Conservation (phyloP, 2,329 filamentous ascomycete species). For the Phaeosphaeriaceae sp. region DNA sequence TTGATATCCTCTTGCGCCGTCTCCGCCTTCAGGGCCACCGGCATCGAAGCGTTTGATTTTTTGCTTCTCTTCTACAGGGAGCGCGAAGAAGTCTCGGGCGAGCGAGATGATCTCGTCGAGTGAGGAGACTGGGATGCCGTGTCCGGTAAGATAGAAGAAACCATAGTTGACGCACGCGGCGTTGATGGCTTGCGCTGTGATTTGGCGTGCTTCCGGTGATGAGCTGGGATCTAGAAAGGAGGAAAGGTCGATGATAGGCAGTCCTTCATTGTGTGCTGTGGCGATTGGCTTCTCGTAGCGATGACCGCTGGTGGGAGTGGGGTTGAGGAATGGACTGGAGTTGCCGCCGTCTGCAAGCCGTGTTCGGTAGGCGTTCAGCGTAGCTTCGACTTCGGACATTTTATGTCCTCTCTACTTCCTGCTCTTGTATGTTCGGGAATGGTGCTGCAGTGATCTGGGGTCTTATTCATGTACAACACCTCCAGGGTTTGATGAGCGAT, state of each 20-base stretch:
- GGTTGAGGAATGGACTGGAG: slow-evolving; percentile 19
- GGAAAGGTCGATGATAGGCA: slow-evolving; percentile 53
- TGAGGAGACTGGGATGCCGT: slow-evolving; percentile 44
- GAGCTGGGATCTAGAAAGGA: slow-evolving; percentile 40
- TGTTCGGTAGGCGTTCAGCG: slow-evolving; percentile 13
- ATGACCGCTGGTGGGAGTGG: slow-evolving; percentile 20
- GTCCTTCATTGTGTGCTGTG: slow-evolving; percentile 22
- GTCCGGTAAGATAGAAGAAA: slow-evolving; percentile 54
- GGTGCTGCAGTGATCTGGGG: background rate
- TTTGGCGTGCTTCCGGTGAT: slow-evolving; percentile 19
- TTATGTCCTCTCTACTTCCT: background rate
- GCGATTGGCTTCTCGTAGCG: slow-evolving; percentile 21
- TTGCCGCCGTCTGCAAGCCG: slow-evolving; percentile 5
- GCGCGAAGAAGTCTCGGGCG: slow-evolving; percentile 45
- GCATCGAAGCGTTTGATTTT: slow-evolving; percentile 45
- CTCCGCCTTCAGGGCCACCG: slow-evolving; percentile 39
- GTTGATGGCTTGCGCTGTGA: slow-evolving; percentile 42
- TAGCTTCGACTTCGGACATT: slow-evolving; percentile 23
- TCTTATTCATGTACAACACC: background rate
- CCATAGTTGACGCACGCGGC: slow-evolving; percentile 49
- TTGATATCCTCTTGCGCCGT: slow-evolving; percentile 49
- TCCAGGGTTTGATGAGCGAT: background rate
- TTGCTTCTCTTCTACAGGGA: slow-evolving; percentile 37
- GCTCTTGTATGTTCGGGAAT: background rate
- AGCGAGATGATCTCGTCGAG: slow-evolving; percentile 39